A percentile compares a stretch with the other conserved stretches of the same genome.
These are phyloP conservation scores for Plasmodium cynomolgi DNA, from an alignment of 169 alveolate species.

Conservation along the genomic window DNA sequence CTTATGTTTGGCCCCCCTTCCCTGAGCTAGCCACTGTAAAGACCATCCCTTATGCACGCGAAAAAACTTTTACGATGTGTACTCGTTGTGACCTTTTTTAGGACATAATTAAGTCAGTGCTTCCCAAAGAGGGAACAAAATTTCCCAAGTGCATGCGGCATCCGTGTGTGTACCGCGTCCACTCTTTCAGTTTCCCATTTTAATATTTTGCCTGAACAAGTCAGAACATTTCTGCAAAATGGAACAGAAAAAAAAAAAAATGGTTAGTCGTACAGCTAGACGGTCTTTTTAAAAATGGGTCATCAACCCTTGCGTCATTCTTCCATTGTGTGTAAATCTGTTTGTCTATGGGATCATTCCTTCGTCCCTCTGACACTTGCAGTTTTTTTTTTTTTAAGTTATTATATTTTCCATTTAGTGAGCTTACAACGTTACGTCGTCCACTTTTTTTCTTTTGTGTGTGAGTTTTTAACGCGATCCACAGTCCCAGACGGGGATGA, in stretches of 20 bases:
- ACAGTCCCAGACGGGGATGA: not conserved
- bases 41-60: not conserved
- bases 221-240: conserved; percentile 1
- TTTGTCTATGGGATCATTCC: not conserved
- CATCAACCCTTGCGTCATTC: not conserved
- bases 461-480: not conserved
- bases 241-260: not conserved
- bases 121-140: not conserved
- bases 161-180: not conserved
- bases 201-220: not conserved
- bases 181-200: not conserved
- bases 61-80: not conserved
- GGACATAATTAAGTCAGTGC: not conserved
- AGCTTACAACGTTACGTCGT: not conserved
- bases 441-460: not conserved
- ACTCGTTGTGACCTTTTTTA: not conserved
- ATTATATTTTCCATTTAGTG: not conserved
- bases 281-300: not conserved
- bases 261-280: not conserved
- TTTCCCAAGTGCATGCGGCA: not conserved
- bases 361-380: not conserved
- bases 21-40: not conserved
- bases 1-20: not conserved
- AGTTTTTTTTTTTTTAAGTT: not conserved
- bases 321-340: not conserved